These are phyloP conservation scores for Vararia minispora DNA, from an alignment of 768 basidiomycete genomes.

Conservation along the genomic window DNA sequence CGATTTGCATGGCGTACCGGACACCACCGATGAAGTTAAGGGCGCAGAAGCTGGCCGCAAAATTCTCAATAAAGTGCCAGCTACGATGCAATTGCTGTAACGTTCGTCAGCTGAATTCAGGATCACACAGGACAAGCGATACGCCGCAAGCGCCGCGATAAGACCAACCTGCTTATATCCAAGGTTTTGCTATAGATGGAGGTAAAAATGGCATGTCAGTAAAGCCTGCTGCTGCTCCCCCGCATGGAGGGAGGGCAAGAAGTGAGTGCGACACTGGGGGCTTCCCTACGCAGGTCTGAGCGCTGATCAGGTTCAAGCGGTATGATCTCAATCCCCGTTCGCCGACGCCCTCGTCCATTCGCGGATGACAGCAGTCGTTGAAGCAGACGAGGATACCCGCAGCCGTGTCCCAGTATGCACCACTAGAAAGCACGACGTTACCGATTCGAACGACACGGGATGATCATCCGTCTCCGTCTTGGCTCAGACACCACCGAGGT, in stretches of 20 bases:
- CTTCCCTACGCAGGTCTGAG: conserved; percentile 98
- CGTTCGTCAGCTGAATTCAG: no score
- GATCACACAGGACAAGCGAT: not conserved
- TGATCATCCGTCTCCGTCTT: conserved; percentile 18
- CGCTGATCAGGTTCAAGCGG: conserved; percentile 97
- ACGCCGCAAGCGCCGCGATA: not conserved
- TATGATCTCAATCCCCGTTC: conserved; percentile 84
- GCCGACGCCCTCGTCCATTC: conserved; percentile 18
- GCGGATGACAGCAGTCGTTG: conserved; percentile 16
- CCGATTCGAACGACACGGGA: conserved; percentile 37
- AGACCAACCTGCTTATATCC: conserved; percentile 68
- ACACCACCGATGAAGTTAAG: conserved; percentile 86
- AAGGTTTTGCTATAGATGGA: conserved; percentile 41
- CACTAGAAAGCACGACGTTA: conserved; percentile 60
- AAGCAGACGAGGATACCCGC: conserved; percentile 63
- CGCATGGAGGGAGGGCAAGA: conserved; percentile 28
- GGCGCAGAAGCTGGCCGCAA: conserved; percentile 82
- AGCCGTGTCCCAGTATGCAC: conserved; percentile 67
- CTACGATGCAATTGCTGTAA: conserved; percentile 73
- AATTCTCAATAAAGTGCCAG: conserved; percentile 77
- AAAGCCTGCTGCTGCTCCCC: conserved; percentile 26
- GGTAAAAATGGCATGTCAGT: conserved; percentile 37
- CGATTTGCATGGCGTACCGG: conserved; percentile 33
- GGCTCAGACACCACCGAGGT: conserved; percentile 19
- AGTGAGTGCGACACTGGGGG: conserved; percentile 55